Evolutionary conservation across 192 early-diverging fungal species (phyloP), one percentile per base, ranked within the genome.

Genomic region (Obelidium mucronatum): DNA sequence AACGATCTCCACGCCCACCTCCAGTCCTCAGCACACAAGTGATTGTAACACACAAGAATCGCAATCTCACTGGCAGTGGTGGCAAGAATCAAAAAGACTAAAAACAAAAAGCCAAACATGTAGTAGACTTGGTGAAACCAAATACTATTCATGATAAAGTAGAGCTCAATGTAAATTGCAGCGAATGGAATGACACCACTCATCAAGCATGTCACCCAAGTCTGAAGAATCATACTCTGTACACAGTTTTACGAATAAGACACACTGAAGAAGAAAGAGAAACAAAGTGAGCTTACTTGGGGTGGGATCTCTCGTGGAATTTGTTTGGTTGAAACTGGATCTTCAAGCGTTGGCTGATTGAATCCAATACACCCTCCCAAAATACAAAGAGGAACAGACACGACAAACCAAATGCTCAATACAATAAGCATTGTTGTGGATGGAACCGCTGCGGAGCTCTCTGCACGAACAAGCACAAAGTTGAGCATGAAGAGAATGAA

Each of bases 1-100:
- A 95, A 96, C 1, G 93, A 88, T 31, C 91, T 78, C 96, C 96
- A 98, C 88, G 92, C 92, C 96, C 96, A 96, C 53, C 86, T 85
- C 78, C 94, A 95, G 69, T 95, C 84, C 80, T 89, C 87, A 33
- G 87, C 71, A 61, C 86, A 85, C 42, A 89, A 67, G 37, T 81
- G 79, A 78, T 86, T 88, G 75, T 89, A 89, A 51, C 81, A 83
- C 78, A 86, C 73, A 63, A 89, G 77, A 13, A 89, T 72, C 1
- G 87, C 75, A 13, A 89, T 82, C 48, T 82, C 68, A n/a, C 72
- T 56, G 42, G 84, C 86, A 4, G 87, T 88, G 30, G 86, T 58
- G 53, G 84, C 72, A 73, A 89, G 76, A 42, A 89, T 86, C 33
- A 68, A 54, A 75, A 87, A 87, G 6, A 87, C 85, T 4, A 84